Evolutionary conservation across 2,329 filamentous ascomycete genomes (phyloP).

Genomic region (Dryadomyces quercus-mongolicae): DNA sequence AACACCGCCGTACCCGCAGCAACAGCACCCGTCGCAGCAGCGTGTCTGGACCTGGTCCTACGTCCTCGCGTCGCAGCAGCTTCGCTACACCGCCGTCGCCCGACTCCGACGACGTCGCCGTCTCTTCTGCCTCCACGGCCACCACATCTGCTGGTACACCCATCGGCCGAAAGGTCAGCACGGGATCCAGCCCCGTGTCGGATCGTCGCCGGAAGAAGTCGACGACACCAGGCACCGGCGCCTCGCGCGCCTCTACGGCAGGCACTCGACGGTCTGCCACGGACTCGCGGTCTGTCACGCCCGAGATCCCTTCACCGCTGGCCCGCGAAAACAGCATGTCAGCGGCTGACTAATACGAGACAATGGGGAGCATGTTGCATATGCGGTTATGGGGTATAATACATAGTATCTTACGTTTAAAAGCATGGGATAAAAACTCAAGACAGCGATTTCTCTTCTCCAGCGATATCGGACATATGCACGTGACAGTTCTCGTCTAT

Average conservation of each 20-base stretch:
- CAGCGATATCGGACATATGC: too few species aligned
- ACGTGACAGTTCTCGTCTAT: too few species aligned
- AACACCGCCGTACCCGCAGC: constrained; percentile 36
- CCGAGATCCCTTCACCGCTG: constrained; percentile 41
- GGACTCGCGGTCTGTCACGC: constrained; percentile 37
- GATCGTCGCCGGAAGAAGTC: constrained; percentile 40
- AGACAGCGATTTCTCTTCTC: too few species aligned
- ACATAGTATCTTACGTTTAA: too few species aligned
- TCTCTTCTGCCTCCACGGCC: not conserved
- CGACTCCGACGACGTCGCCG: not conserved
- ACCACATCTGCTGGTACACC: constrained; percentile 6
- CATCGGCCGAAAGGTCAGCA: constrained; percentile 30
- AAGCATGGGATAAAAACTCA: too few species aligned
- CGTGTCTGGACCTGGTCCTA: constrained; percentile 17
- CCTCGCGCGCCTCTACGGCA: constrained; percentile 18
- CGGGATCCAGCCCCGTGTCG: constrained; percentile 28
- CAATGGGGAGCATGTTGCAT: too few species aligned
- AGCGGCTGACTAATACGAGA: not conserved
- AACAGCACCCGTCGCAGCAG: constrained; percentile 41
- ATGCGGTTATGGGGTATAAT: too few species aligned
- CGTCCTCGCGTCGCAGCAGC: constrained; percentile 28
- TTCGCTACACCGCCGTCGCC: constrained; percentile 17
- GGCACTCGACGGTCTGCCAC: constrained; percentile 28
- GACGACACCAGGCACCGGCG: constrained; percentile 9
- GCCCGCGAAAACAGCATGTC: constrained; percentile 32